Base-by-base conservation (phyloP, 495 filamentous ascomycete genomes). In the Penicillium turbatum region DNA sequence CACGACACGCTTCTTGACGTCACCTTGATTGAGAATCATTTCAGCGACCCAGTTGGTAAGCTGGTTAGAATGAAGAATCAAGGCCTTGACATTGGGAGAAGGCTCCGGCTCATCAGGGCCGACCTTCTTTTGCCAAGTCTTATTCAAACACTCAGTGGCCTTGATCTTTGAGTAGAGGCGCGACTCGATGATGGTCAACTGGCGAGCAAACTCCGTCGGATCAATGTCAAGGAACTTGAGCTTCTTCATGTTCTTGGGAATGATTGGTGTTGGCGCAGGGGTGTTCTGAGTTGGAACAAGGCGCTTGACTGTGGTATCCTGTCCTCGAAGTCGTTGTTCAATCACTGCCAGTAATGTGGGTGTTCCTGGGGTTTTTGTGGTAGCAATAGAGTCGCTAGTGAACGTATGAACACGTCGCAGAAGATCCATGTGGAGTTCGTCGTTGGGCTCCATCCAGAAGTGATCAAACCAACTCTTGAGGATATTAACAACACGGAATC, bases 31-130 rank as follows among this genome's bases (percentile, higher is more conserved):
- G 61, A 98, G 76, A 60, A 98, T 97, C 93, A 97, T 97, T 68
- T 98, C 92, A n/a, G 93, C 93, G 48, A 98, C 93, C 95, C 95
- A 97, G 69, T 97, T 98, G 16, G 93, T 97, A 70, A 97, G 82
- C 68, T 96, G 92, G 59, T 98, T 98, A 0, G 95, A 97, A 68
- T 98, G 93, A 38, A 97, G 78, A 71, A 98, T 98, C 54, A 98
- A 77, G 10, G 90, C 87, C 68, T 96, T 96, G 56, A 98, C 90
- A 65, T 98, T 97, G 2, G 89, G 79, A 26, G 95, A 91, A 9
- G 92, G 92, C 64, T 97, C 93, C 0, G 86, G 82, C 55, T 95
- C 92, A 43, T 83, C 86, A 16, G 89, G 82, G 13, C 70, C 76
- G 46, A 96, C 79, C 73, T 95, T 96, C 80, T 90, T 96, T 63